phyloP scores from a whole-genome alignment of 768 basidiomycete genomes.

The Boletellus ananiceps region DNA sequence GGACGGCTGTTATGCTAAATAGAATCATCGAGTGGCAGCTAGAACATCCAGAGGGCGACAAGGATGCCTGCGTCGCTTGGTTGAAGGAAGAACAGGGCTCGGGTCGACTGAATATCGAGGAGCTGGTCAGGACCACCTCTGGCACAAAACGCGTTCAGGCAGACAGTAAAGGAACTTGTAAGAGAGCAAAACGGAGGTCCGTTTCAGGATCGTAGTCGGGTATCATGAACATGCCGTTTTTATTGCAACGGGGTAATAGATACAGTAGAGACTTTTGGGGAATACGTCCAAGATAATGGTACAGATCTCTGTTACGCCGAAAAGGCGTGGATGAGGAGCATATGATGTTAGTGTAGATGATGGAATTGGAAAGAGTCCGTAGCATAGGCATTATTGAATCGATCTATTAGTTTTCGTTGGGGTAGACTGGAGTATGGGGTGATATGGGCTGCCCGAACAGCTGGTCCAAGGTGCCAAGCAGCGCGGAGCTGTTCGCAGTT shows the following conservation, averaged over 20 bases:
- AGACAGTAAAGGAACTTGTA: constrained; percentile 18
- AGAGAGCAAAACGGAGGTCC: constrained; percentile 29
- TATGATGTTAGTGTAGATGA: background rate
- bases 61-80: constrained; percentile 69
- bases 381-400: background rate
- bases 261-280: constrained; percentile 17
- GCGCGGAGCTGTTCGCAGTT: constrained; percentile 2
- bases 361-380: too few species aligned
- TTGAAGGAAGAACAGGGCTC: constrained; percentile 49
- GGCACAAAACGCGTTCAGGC: constrained; percentile 26
- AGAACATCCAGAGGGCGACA: constrained; percentile 60
- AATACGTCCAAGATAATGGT: constrained; percentile 5
- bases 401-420: constrained; percentile 14
- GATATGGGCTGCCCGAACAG: constrained; percentile 29
- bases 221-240: constrained; percentile 3
- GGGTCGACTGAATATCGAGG: constrained; percentile 40
- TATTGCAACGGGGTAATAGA: constrained; percentile 10
- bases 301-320: constrained; percentile 2
- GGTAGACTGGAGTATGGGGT: constrained; percentile 15
- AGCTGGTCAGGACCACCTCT: constrained; percentile 15
- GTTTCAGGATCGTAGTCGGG: background rate
- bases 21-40: constrained; percentile 84
- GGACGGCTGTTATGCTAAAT: constrained; percentile 61
- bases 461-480: constrained; percentile 26
- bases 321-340: background rate